Base-by-base conservation (phyloP, 1,284 basidiomycete genomes). In the Moesziomyces parantarcticus region DNA sequence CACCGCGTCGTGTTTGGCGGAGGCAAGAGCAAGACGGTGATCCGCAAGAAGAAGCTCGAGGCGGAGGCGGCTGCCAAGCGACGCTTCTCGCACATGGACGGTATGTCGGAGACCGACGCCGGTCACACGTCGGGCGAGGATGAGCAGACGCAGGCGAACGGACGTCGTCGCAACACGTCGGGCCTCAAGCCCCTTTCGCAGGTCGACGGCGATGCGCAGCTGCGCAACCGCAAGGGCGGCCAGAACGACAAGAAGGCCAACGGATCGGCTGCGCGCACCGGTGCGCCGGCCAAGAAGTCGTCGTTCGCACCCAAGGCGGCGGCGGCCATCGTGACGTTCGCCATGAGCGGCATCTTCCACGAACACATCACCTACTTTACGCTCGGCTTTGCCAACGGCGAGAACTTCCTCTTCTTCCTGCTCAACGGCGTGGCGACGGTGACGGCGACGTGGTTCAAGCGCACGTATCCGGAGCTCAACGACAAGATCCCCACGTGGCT, bases 1-100 rank as follows among this genome's bases (percentile, higher is more conserved):
- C 82, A 83, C 64, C 79, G 82, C n/a, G 81, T 83, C 52, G 70
- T 83, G 8, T 83, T 83, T 52, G 78, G 75, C 29, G 80, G 81
- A 13, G 55, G 64, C 18, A 70, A 72, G 67, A 61, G 46, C 58
- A 75, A 71, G 61, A 57, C 50, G 23, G 22, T 20, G 21, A 39
- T 68, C 41, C 69, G 60, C 43, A 50, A 64, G 36, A 69, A 71
- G 42, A 51, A 58, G 41, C 57, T 48, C 2, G 56, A 61, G 11
- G 56, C 54, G 1, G 41, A 47, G 9, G 49, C 43, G 1, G 48
- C 49, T 11, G 49, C 44, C 21, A 56, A 49, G 13, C 51, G 60
- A 34, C 52, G 61, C 2, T 59, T 65, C 45, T 58, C 62, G 13
- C 77, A 79, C 72, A 61, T 78, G 46, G 79, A 80, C 53, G 67